These are phyloP conservation scores for Xylaria flabelliformis DNA, from an alignment of 495 filamentous ascomycete species.

Conservation along the genomic window DNA sequence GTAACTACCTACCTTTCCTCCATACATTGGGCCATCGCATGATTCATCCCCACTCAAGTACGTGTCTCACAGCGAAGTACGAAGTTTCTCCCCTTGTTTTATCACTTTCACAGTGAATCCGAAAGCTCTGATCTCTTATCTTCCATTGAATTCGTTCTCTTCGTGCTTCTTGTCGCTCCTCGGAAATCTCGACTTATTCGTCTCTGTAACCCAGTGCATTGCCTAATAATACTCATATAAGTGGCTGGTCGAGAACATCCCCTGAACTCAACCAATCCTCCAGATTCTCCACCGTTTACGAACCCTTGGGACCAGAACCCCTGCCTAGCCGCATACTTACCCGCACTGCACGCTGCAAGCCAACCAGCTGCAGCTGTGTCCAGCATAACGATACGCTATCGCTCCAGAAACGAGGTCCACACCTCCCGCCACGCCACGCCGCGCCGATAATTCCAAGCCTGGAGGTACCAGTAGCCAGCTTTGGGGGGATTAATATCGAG, in stretches of 20 bases:
- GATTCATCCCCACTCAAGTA: constrained; percentile 12
- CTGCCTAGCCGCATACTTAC: constrained; percentile 9
- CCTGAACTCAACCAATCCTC: not conserved
- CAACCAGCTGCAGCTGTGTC: constrained; percentile 2
- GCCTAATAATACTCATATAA: constrained; percentile 13
- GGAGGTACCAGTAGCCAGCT: not conserved
- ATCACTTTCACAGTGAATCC: not conserved
- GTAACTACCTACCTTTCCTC: not conserved
- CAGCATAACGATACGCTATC: not conserved
- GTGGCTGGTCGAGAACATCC: constrained; percentile 19
- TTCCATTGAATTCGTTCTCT: not conserved
- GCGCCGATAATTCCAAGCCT: constrained; percentile 10
- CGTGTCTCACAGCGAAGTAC: constrained; percentile 3
- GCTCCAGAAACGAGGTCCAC: constrained; percentile 10
- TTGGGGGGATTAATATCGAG: constrained; percentile 11
- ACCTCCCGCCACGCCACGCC: constrained; percentile 14
- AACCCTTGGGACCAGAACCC: not conserved
- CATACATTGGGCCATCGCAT: constrained; percentile 9
- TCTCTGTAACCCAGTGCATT: not conserved
- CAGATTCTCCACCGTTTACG: constrained; percentile 1
- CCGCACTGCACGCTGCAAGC: constrained; percentile 15
- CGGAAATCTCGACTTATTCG: not conserved
- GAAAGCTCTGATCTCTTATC: not conserved
- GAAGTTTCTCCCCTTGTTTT: not conserved
- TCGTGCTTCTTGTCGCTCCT: not conserved